Base-by-base conservation (phyloP, 805 yeast species). In the Torulaspora microellipsoides region DNA sequence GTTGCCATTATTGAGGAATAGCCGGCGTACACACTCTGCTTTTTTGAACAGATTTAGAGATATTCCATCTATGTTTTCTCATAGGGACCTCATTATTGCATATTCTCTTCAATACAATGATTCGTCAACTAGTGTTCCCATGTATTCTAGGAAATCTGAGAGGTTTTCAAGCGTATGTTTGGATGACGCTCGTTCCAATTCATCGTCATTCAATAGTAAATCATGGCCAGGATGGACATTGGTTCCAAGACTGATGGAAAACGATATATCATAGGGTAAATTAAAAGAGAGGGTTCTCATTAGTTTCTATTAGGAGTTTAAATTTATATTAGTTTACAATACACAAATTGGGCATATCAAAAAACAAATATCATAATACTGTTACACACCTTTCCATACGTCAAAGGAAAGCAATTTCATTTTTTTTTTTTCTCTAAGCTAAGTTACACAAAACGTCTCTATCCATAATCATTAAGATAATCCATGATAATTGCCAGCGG, bases 401-500 rank as follows among this genome's bases (percentile, higher is more conserved):
- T 8, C 15, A 14, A 11, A 6, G 25, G 25, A 20, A 20, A 20
- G 25, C 4, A 20, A 20, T 4, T 20, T 8, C 8, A 7, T 20
- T 20, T 20, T 20, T 20, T 20, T 20, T 6, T 20, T 6, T 20
- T 20, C 7, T 20, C 2, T 7, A 20, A 20, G 25, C 25, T 20
- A 20, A 20, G 25, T 20, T 20, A 20, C 25, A 20, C 7, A 20
- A 20, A 20, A 20, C 25, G 25, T 20, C 25, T 4, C 25, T 20
- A 5, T 7, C 25, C 25, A 20, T 20, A 20, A 5, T 29, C 23
- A 31, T 42, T 46, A 58, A 4, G 65, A 52, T 38, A 62, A 40
- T 5, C 70, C 71, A 38, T 52, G 48, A 49, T 69, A 69, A 28
- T 55, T 62, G 23, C 73, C 73, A 14, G 72, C 64, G 32, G 64